Evolutionary conservation across 139 green algal species (phyloP).

Genomic region (Gonium pectorale): DNA sequence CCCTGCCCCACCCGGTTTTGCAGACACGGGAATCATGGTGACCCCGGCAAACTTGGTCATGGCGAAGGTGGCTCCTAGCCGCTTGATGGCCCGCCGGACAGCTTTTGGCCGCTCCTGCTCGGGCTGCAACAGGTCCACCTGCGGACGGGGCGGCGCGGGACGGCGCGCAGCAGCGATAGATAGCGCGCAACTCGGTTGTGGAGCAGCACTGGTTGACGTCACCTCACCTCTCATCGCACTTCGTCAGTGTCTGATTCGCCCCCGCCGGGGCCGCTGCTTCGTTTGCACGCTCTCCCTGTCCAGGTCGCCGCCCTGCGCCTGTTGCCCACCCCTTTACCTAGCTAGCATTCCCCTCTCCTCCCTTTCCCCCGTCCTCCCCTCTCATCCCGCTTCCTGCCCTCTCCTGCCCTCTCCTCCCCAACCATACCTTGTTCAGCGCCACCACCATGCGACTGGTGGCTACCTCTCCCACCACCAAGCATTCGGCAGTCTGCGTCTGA

Average conservation of each 20-base stretch:
- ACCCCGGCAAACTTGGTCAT: conserved; percentile 87
- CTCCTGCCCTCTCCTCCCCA: neutral
- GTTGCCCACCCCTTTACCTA: too few relatives aligned
- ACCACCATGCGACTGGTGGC: conserved; percentile 86
- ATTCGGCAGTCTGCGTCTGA: conserved; percentile 93
- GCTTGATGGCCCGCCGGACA: conserved; percentile 51
- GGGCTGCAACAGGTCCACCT: conserved; percentile 70
- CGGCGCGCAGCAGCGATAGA: too few relatives aligned
- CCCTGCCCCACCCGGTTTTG: conserved; percentile 64
- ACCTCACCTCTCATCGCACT: too few relatives aligned
- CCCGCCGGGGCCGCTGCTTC: too few relatives aligned
- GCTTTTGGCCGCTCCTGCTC: conserved; percentile 67
- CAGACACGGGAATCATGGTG: conserved; percentile 79
- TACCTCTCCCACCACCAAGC: conserved; percentile 93
- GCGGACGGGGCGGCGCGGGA: neutral
- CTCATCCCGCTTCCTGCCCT: neutral
- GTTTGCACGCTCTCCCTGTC: too few relatives aligned
- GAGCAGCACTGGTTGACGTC: too few relatives aligned
- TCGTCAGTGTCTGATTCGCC: too few relatives aligned
- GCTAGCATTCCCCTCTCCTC: too few relatives aligned
- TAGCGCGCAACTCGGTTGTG: too few relatives aligned
- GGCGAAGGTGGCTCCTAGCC: conserved; percentile 73
- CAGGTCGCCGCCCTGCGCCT: too few relatives aligned
- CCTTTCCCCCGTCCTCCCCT: neutral
- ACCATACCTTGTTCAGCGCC: conserved; percentile 88